phyloP scores from a whole-genome alignment of 495 filamentous ascomycete species.

The Neurospora sp. region DNA sequence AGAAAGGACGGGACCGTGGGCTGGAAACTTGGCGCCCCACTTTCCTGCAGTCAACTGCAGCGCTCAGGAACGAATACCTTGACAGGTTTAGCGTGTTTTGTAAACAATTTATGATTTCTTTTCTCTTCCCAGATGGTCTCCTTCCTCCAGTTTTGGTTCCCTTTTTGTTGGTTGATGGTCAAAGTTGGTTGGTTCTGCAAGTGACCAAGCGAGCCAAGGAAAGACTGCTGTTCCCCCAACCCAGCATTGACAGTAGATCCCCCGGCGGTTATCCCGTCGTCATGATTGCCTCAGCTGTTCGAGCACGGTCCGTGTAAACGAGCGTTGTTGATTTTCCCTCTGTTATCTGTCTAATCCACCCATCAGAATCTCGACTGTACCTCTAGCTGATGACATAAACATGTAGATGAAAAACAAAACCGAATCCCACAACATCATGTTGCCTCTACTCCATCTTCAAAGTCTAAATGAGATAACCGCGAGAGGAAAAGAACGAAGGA shows the following conservation, averaged over 20 bases:
- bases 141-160: background rate
- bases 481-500: slow-evolving; percentile 1
- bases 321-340: background rate
- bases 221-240: background rate
- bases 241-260: background rate
- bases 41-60: background rate
- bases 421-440: background rate
- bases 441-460: background rate
- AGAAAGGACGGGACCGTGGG: background rate
- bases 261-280: background rate
- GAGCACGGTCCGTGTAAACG: background rate
- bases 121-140: background rate
- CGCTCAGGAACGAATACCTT: background rate
- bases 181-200: background rate
- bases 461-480: background rate
- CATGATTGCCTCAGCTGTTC: background rate
- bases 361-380: background rate
- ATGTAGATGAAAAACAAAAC: background rate
- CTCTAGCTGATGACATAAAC: background rate
- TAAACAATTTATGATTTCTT: background rate
- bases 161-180: background rate
- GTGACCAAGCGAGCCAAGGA: background rate
- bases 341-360: background rate
- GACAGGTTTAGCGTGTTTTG: background rate
- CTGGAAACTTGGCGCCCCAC: background rate